Conservation (phyloP, 1,139 yeast species). For the Diutina ranongensis region DNA sequence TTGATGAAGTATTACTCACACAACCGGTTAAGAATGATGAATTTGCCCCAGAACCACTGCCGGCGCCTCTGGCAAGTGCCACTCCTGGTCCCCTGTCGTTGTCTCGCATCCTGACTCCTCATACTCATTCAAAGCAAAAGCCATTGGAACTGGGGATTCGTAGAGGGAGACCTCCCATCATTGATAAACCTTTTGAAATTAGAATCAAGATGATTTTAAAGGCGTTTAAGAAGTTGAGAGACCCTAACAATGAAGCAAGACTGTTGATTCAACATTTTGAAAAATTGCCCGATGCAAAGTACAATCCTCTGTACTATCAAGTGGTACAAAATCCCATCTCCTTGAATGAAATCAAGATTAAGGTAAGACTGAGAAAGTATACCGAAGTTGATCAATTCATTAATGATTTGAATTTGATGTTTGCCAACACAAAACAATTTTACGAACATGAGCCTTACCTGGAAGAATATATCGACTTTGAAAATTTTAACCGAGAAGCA, state of each 20-base stretch:
- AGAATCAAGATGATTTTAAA: conserved; percentile 80
- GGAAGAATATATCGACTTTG: conserved; percentile 47
- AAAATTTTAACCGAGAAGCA: conserved; percentile 50
- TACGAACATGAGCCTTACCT: conserved; percentile 40
- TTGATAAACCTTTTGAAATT: conserved; percentile 88
- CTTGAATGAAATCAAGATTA: conserved; percentile 69
- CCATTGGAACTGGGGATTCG: conserved; percentile 50
- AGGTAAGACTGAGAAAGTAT: conserved; percentile 80
- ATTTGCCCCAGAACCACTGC: conserved; percentile 1
- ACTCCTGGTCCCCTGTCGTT: conserved; percentile 7
- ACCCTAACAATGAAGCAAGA: conserved; percentile 35
- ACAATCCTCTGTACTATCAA: conserved; percentile 57
- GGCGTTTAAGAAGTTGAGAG: conserved; percentile 63
- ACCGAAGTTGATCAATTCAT: conserved; percentile 64
- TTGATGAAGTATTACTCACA: conserved; percentile 16
- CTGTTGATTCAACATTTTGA: conserved; percentile 57
- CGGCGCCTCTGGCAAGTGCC: conserved; percentile 11
- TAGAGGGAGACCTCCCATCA: conserved; percentile 92
- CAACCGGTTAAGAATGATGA: conserved; percentile 8
- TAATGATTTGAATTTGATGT: conserved; percentile 63
- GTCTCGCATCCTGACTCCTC: conserved; percentile 8
- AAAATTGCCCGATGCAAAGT: conserved; percentile 63
- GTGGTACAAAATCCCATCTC: conserved; percentile 63
- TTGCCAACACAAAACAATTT: conserved; percentile 62
- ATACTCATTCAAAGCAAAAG: conserved; percentile 8